A percentile compares a stretch with the other conserved stretches of the same genome.
phyloP scores from a whole-genome alignment of 2,329 filamentous ascomycete genomes.

The Colletotrichum costaricense region DNA sequence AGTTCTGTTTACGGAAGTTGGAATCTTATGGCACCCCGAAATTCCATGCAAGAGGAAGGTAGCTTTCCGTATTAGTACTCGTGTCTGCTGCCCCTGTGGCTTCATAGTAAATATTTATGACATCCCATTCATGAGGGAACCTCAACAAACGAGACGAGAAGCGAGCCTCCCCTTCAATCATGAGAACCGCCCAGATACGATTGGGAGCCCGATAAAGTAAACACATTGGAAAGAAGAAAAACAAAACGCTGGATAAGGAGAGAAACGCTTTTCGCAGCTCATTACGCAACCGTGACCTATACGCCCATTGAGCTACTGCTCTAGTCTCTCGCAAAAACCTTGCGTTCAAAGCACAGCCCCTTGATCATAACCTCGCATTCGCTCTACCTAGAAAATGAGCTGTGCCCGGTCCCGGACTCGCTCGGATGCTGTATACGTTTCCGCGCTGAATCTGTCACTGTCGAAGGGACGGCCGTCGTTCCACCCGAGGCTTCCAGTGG shows the following conservation, averaged over 20 bases:
- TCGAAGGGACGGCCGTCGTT: background rate
- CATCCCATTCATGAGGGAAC: background rate
- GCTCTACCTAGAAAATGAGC: background rate
- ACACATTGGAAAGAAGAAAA: background rate
- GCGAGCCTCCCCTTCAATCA: background rate
- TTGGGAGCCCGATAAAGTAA: background rate
- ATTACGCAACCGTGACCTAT: background rate
- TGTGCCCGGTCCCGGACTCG: background rate
- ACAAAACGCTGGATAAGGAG: background rate
- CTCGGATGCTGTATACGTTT: conserved; percentile 8
- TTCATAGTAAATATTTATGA: background rate
- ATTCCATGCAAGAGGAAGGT: background rate
- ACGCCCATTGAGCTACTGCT: too few relatives aligned
- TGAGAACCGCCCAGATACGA: background rate
- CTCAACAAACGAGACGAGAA: background rate
- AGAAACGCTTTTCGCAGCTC: background rate
- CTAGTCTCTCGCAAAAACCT: background rate
- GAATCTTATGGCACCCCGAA: background rate
- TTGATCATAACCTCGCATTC: background rate
- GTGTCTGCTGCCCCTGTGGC: background rate
- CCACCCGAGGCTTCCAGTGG: background rate
- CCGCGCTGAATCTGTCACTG: background rate
- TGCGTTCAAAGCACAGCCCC: background rate
- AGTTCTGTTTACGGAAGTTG: background rate
- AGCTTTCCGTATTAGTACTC: background rate